Base-by-base conservation (phyloP, 2,329 filamentous ascomycete species). In the Penicillium sp. region DNA sequence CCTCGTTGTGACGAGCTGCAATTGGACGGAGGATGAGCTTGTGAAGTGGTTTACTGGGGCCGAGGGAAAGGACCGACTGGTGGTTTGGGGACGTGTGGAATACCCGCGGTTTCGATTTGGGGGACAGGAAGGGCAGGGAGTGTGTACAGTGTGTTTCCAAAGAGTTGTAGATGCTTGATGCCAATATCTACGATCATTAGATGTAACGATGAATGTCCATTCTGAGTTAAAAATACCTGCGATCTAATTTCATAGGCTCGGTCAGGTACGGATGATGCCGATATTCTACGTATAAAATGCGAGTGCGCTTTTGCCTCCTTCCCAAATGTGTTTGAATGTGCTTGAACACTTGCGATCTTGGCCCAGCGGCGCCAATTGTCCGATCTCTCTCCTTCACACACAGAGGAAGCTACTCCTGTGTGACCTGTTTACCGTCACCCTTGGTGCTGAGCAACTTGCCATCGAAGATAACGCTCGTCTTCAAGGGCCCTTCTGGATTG, bases 1-100 rank as follows among this genome's bases (percentile, higher is more conserved):
- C 23, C 82, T 97, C 63, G 73, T 96, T 54, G 84, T 99, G 49
- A 97, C 94, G 49, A 96, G 91, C 72, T 99, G 94, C 71, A 99
- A 99, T 74, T 99, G 94, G 94, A 97, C 93, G 1, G 91, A 94
- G 76, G 82, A 85, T 38, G 94, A 99, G 77, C 74, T 99, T 64
- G 78, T 81, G 54, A 75, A 74, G 15, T 97, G 93, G 91, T 94
- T 97, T 68, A 84, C 81, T 46, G 76, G 72, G 2, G 72, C 54
- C 18, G 57, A 28, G 46, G 49, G 34, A 39, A 26, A 70, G 23
- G 67, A 67, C 53, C 67, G 76, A 45, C 79, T 95, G 61, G 76
- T 77, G 55, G 82, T 85, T 51, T 85, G 83, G 49, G 85, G 83
- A 1, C 81, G 83, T 61, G 85, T 96, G 49, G 83, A 87, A 66